Percentiles rank a stretch among this genome's conserved stretches.
phyloP scores from a whole-genome alignment of 1,284 basidiomycete species.

The Bondarzewia mesenterica region DNA sequence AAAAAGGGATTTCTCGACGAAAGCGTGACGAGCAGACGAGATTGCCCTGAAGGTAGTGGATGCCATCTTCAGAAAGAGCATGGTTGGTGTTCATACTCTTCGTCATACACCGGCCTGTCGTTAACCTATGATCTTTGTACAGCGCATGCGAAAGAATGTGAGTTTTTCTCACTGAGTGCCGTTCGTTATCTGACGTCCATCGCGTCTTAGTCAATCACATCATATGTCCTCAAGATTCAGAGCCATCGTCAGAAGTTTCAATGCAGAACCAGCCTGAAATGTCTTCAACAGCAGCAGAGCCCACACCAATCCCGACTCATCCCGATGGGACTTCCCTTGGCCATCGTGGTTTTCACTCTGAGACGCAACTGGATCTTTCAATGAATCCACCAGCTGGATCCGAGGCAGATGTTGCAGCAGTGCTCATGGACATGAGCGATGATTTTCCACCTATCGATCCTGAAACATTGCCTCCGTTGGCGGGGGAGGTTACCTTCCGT shows the following conservation, averaged over 20 bases:
- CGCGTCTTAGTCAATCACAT: slow-evolving; percentile 39
- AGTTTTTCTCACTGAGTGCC: slow-evolving; percentile 17
- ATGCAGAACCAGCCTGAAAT: too few relatives aligned
- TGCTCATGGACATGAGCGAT: slow-evolving; percentile 6
- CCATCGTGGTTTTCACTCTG: background rate
- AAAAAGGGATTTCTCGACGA: slow-evolving; percentile 54
- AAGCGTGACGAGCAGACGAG: slow-evolving; percentile 41
- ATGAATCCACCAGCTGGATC: background rate
- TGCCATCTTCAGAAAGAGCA: slow-evolving; percentile 54
- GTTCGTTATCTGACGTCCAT: slow-evolving; percentile 4
- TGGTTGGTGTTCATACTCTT: slow-evolving; percentile 33
- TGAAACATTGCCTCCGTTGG: too few relatives aligned
- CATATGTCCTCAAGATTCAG: slow-evolving; percentile 21
- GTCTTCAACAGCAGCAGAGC: too few relatives aligned
- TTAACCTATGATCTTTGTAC: slow-evolving; percentile 3
- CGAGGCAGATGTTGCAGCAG: slow-evolving; percentile 9
- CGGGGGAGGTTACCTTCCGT: too few relatives aligned
- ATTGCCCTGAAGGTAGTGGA: slow-evolving; percentile 50
- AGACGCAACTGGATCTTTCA: background rate
- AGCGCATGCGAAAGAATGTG: slow-evolving; percentile 70
- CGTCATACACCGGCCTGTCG: background rate
- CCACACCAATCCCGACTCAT: background rate
- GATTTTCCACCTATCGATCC: too few relatives aligned
- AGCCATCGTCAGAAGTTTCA: too few relatives aligned
- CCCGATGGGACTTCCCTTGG: background rate